A percentile compares a stretch with the other conserved stretches of the same genome.
Conservation (phyloP, 805 yeast species). For the Starmerella stellata region DNA sequence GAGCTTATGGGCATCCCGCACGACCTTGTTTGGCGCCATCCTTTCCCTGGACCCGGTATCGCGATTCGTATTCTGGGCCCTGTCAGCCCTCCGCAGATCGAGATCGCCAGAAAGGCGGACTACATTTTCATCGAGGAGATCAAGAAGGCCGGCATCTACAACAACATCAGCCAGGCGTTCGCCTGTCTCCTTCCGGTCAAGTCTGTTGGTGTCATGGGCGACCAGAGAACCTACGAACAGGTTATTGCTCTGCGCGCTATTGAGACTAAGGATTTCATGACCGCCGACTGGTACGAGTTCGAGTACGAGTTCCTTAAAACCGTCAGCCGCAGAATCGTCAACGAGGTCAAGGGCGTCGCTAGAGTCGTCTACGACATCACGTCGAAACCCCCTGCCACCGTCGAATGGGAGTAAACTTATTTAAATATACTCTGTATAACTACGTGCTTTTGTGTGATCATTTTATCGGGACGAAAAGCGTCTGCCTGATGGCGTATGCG, state of each 20-base stretch:
- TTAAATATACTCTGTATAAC: background rate
- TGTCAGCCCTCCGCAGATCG: slow-evolving; percentile 82
- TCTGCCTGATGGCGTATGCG: slow-evolving; percentile 22
- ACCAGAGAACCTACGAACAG: slow-evolving; percentile 97
- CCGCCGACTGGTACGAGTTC: slow-evolving; percentile 97
- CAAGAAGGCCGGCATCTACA: slow-evolving; percentile 77
- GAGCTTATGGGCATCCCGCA: slow-evolving; percentile 86
- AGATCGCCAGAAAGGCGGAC: slow-evolving; percentile 95
- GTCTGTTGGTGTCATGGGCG: slow-evolving; percentile 99
- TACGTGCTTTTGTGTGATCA: too few relatives aligned
- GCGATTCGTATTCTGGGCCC: slow-evolving; percentile 97
- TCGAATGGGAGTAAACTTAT: slow-evolving; percentile 77
- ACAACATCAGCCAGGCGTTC: slow-evolving; percentile 89
- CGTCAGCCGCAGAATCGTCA: slow-evolving; percentile 89
- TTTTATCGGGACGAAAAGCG: background rate
- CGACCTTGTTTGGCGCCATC: slow-evolving; percentile 98
- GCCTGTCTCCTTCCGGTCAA: slow-evolving; percentile 94
- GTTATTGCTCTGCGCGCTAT: slow-evolving; percentile 97
- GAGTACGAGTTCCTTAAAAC: slow-evolving; percentile 81
- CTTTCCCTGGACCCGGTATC: slow-evolving; percentile 99
- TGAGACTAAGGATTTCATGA: slow-evolving; percentile 96
- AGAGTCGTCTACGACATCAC: slow-evolving; percentile 98
- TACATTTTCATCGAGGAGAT: slow-evolving; percentile 91
- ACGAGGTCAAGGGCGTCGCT: slow-evolving; percentile 97
- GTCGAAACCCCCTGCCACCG: slow-evolving; percentile 98